These are phyloP conservation scores for Tolypocladium amazonense DNA, from an alignment of 2,329 filamentous ascomycete species.

Conservation along the genomic window DNA sequence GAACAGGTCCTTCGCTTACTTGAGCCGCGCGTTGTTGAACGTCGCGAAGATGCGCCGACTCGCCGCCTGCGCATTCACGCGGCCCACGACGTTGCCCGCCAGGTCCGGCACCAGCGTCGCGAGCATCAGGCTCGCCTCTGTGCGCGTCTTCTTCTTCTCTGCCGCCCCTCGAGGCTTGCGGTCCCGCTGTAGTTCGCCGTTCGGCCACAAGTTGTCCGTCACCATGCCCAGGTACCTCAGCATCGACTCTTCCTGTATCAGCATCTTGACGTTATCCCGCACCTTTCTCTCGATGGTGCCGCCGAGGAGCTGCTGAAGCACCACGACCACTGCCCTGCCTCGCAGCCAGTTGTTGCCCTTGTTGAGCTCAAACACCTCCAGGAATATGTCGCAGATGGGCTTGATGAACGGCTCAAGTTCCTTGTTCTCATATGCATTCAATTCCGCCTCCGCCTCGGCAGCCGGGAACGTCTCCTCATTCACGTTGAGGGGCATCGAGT, in stretches of 20 bases:
- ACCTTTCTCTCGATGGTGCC: slow-evolving; percentile 95
- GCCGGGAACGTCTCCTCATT: slow-evolving; percentile 40
- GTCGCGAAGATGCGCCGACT: slow-evolving; percentile 82
- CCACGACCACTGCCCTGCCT: slow-evolving; percentile 88
- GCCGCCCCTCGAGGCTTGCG: slow-evolving; percentile 48
- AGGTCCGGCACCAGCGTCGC: slow-evolving; percentile 85
- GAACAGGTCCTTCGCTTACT: slow-evolving; percentile 44
- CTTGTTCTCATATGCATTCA: slow-evolving; percentile 84
- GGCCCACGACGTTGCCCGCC: slow-evolving; percentile 84
- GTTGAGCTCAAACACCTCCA: slow-evolving; percentile 91
- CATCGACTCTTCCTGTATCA: slow-evolving; percentile 70
- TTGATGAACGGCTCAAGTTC: slow-evolving; percentile 94
- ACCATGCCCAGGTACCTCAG: slow-evolving; percentile 64
- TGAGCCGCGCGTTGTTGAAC: slow-evolving; percentile 81
- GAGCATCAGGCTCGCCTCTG: slow-evolving; percentile 81
- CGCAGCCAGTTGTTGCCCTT: slow-evolving; percentile 95
- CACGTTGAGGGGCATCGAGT: slow-evolving; percentile 39
- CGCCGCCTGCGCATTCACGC: slow-evolving; percentile 82
- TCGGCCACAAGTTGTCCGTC: slow-evolving; percentile 75
- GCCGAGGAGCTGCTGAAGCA: slow-evolving; percentile 88
- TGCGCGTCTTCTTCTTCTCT: slow-evolving; percentile 71
- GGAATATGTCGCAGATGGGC: slow-evolving; percentile 93
- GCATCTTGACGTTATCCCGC: slow-evolving; percentile 65
- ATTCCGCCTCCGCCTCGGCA: slow-evolving; percentile 82
- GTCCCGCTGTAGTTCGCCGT: slow-evolving; percentile 42